Percentiles rank a stretch among this genome's conserved stretches.
Conservation (phyloP, 352 stramenopile species). For the Blastocystis sp. region DNA sequence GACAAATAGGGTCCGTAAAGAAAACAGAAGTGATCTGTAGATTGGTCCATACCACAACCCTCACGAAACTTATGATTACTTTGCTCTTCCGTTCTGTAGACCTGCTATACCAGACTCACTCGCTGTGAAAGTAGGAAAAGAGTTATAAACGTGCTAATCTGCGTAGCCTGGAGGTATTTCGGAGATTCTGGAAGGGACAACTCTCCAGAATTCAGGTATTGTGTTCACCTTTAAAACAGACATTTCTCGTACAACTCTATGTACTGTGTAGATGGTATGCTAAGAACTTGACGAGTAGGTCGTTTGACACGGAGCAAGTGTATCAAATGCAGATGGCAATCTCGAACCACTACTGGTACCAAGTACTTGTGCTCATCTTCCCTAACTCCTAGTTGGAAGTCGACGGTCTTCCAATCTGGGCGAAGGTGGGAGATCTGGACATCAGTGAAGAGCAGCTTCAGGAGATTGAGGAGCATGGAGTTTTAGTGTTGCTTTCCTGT, state of each 20-base stretch:
- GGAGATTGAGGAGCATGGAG: slow-evolving; percentile 71
- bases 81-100: slow-evolving; percentile 93
- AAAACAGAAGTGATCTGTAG: slow-evolving; percentile 65
- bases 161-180: slow-evolving; percentile 73
- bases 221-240: slow-evolving; percentile 70
- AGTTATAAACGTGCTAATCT: not conserved
- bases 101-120: slow-evolving; percentile 72
- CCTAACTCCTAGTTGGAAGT: slow-evolving; percentile 67
- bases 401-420: slow-evolving; percentile 94
- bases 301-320: slow-evolving; percentile 74
- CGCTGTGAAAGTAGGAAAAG: slow-evolving; percentile 47
- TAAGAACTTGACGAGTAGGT: slow-evolving; percentile 75
- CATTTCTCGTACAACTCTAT: not conserved
- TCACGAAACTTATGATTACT: slow-evolving; percentile 99
- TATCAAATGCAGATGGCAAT: slow-evolving; percentile 74
- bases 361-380: slow-evolving; percentile 78
- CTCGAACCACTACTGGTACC: slow-evolving; percentile 95
- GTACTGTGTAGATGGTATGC: slow-evolving; percentile 74
- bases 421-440: slow-evolving; percentile 92
- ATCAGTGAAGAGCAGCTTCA: slow-evolving; percentile 76
- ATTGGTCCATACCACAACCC: slow-evolving; percentile 90
- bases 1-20: slow-evolving; percentile 59
- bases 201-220: slow-evolving; percentile 85
- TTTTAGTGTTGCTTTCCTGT: not conserved
- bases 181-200: slow-evolving; percentile 88